Conservation (phyloP, 345 rosid genomes). For the Alliaria petiolata region DNA sequence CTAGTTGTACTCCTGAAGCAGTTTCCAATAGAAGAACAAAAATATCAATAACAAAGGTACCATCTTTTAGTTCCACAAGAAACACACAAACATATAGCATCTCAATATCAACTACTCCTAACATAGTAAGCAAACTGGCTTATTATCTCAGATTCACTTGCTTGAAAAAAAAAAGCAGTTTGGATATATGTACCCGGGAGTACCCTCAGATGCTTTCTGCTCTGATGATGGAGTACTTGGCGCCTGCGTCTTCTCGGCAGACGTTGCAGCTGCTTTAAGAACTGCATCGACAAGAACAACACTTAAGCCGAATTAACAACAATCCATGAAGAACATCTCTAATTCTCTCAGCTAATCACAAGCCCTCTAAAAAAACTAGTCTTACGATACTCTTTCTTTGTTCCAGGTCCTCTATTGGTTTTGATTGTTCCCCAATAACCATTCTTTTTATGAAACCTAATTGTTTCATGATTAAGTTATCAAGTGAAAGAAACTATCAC, state of each 20-base stretch:
- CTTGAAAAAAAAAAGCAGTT: no score
- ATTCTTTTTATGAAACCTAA: no score
- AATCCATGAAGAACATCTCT: neutral
- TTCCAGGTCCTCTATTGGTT: no score
- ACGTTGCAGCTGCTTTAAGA: constrained; percentile 67
- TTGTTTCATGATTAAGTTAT: no score
- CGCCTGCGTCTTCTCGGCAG: constrained; percentile 64
- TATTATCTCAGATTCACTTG: neutral
- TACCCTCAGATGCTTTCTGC: constrained; percentile 61
- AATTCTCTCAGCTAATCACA: neutral
- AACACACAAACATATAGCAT: neutral
- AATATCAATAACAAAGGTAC: constrained; percentile 1
- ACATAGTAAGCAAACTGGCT: no score
- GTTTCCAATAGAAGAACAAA: neutral
- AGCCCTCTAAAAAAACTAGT: neutral
- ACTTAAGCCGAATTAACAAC: constrained; percentile 7
- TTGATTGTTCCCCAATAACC: no score
- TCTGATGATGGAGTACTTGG: constrained; percentile 61
- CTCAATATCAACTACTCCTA: no score
- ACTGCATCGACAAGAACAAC: constrained; percentile 46
- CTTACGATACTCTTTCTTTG: no score
- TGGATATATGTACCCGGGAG: constrained; percentile 38
- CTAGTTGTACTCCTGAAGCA: constrained; percentile 63
- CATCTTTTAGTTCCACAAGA: neutral
- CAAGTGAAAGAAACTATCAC: neutral